phyloP scores from a whole-genome alignment of 2,329 filamentous ascomycete species.

The Phaeosphaeria sp. region DNA sequence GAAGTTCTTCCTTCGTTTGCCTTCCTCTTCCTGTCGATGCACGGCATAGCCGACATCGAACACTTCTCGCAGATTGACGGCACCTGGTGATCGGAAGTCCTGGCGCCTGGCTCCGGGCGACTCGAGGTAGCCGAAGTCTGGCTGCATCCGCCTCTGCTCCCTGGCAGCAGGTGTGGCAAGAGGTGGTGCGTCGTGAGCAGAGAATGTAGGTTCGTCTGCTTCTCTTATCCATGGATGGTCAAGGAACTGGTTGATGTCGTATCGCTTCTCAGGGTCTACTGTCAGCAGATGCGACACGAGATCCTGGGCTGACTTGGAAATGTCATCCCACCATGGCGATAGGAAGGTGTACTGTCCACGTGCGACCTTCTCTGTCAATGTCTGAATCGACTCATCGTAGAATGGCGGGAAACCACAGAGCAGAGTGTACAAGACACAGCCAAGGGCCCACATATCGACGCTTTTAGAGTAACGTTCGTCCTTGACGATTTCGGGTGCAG shows the following conservation, averaged over 20 bases:
- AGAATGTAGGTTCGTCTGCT: constrained; percentile 70
- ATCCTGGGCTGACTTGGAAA: constrained; percentile 93
- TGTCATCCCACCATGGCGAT: constrained; percentile 99
- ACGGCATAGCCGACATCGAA: constrained; percentile 99
- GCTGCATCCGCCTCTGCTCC: constrained; percentile 63
- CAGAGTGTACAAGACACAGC: constrained; percentile 94
- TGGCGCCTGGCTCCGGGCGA: constrained; percentile 72
- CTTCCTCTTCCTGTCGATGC: constrained; percentile 94
- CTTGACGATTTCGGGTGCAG: constrained; percentile 97
- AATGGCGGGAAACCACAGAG: constrained; percentile 98
- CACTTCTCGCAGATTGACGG: constrained; percentile 93
- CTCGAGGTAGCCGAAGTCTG: constrained; percentile 61
- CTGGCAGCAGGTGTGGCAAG: constrained; percentile 71
- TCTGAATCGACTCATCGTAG: constrained; percentile 97
- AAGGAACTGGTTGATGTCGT: constrained; percentile 90
- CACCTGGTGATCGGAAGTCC: constrained; percentile 95
- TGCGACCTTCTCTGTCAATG: constrained; percentile 96
- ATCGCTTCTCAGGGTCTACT: constrained; percentile 93
- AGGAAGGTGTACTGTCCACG: constrained; percentile 96
- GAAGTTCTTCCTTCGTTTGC: constrained; percentile 86
- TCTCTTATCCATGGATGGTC: constrained; percentile 91
- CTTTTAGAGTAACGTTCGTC: constrained; percentile 98
- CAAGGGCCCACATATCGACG: constrained; percentile 98
- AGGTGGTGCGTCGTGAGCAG: constrained; percentile 72
- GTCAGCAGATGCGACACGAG: constrained; percentile 91